These are phyloP conservation scores for Xylariomycetidae sp. DNA, from an alignment of 2,329 filamentous ascomycete species.

Conservation along the genomic window DNA sequence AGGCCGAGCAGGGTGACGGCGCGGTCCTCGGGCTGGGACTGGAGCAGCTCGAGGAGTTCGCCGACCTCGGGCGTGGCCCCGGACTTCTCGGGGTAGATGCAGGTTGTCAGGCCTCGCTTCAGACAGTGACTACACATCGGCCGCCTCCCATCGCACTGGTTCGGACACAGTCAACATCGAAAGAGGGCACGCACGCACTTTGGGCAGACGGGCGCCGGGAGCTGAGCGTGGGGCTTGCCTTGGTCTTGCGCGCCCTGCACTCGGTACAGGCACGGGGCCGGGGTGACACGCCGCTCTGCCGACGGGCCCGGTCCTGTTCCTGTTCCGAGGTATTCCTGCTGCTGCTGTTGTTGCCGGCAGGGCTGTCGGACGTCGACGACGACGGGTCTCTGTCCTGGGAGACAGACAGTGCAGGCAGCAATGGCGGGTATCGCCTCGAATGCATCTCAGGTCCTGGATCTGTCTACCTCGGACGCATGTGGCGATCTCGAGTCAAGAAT, in stretches of 20 bases:
- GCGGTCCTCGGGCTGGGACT: background rate
- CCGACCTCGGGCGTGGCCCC: background rate
- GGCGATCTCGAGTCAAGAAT: too few relatives aligned
- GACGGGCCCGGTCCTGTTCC: too few relatives aligned
- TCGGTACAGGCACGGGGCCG: background rate
- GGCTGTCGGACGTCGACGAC: too few relatives aligned
- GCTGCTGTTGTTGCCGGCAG: too few relatives aligned
- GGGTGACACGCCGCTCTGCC: too few relatives aligned
- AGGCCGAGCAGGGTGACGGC: background rate
- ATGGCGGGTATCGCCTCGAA: too few relatives aligned
- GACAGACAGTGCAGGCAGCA: too few relatives aligned
- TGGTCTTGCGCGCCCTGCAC: background rate
- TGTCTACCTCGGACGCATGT: too few relatives aligned
- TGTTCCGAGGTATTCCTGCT: too few relatives aligned
- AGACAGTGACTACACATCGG: background rate
- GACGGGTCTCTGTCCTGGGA: too few relatives aligned
- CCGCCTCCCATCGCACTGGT: background rate
- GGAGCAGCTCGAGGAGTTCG: background rate
- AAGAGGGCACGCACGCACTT: background rate
- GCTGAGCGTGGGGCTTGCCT: background rate
- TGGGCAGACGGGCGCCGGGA: background rate
- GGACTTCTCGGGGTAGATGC: background rate
- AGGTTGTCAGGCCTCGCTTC: background rate
- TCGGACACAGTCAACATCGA: background rate
- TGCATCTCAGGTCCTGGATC: too few relatives aligned